Base-by-base conservation (phyloP, 176 grass and related monocot species). In the Aegilops longissima region DNA sequence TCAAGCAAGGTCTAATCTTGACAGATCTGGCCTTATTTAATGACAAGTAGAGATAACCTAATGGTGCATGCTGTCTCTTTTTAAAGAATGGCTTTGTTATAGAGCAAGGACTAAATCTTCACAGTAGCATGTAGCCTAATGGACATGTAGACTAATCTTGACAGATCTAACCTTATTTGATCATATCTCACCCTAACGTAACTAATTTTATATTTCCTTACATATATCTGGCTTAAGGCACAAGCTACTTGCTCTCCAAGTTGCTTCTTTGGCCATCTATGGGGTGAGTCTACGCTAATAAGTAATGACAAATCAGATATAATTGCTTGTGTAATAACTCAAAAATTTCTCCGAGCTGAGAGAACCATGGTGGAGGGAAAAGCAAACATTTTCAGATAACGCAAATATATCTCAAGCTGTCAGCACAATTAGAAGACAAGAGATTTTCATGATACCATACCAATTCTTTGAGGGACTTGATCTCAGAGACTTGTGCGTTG, bases 391-490 rank as follows among this genome's bases (percentile, higher is more conserved):
- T 79, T 54, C 56, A 30, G 82, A 70, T 17, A 52, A 64, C 27
- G 81, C 47, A 49, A 66, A 88, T 75, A 80, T 44, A 56, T 84
- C 40, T 66, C 24, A 80, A 6, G 44, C 40, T 80, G 17, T 79
- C 61, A 30, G 59, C 16, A 56, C 56, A 40, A 23, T 23, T 12
- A 78, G 31, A 87, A 73, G 42, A 90, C 83, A 78, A 83, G 51
- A 54, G 14, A 54, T 54, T 66, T 79, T 54, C 10, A 70, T 34
- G 20, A 71, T 39, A 92, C 24, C 86, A 88, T 98, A 98, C 96
- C 96, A 91, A 80, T 80, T 79, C 80, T 90, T 93, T 95, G 85
- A 96, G 90, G 35, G 92, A 86, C 85, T 96, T 94, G 35, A 93
- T 87, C 79, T 94, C 93, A 82, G 63, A 87, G 78, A 92, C 63